Evolutionary conservation across 192 early-diverging fungal species (phyloP).

Genomic region (Backusella westeae): DNA sequence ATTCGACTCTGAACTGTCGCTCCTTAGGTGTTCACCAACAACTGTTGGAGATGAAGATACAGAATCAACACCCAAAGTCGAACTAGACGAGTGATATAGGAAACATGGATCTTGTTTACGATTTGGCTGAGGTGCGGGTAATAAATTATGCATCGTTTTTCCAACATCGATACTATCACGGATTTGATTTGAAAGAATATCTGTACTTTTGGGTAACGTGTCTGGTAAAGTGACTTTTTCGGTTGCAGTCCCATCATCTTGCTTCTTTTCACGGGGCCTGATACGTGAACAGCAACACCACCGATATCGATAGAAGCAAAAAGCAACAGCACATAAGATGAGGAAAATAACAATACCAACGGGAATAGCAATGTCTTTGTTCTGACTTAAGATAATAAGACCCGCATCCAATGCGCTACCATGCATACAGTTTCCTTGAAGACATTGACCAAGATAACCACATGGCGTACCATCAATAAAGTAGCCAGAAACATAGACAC

Average conservation of each 20-base stretch:
- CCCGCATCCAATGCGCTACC: background rate
- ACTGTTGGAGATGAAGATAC: background rate
- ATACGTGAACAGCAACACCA: background rate
- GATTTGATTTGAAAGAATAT: background rate
- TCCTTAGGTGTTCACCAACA: background rate
- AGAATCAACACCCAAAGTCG: background rate
- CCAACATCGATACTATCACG: background rate
- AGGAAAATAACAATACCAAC: constrained; percentile 28
- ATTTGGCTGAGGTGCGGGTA: background rate
- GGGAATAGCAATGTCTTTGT: constrained; percentile 40
- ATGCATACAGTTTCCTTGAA: constrained; percentile 43
- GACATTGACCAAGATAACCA: constrained; percentile 61
- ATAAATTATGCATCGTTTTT: background rate
- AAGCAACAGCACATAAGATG: constrained; percentile 19
- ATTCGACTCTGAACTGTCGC: background rate
- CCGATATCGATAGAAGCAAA: background rate
- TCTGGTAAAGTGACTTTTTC: background rate
- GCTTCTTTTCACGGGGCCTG: background rate
- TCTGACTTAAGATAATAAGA: constrained; percentile 28
- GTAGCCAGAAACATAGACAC: constrained; percentile 56
- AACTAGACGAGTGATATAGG: background rate
- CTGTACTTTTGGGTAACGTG: background rate
- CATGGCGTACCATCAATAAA: constrained; percentile 73
- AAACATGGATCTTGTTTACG: background rate
- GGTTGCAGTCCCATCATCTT: background rate